Percentiles rank a stretch among this genome's conserved stretches.
Conservation (phyloP, 164 flowering plant genomes). For the Taxillus chinensis region DNA sequence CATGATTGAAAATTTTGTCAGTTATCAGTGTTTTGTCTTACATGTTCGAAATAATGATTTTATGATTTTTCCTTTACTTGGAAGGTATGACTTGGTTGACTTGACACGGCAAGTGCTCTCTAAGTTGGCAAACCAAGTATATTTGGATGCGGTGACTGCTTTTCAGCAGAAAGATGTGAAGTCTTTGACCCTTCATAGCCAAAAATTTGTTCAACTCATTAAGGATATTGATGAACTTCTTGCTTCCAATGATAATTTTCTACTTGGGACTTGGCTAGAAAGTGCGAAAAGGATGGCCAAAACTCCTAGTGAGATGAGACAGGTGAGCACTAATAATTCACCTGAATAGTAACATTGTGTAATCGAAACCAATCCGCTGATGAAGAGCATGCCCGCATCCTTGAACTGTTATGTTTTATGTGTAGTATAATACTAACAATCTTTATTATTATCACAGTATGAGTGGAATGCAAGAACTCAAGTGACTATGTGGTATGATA, state of each 20-base stretch:
- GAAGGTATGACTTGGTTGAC: slow-evolving; percentile 96
- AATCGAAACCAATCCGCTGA: no score
- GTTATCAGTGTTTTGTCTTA: no score
- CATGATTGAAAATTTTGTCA: no score
- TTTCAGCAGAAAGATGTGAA: slow-evolving; percentile 39
- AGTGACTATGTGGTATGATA: slow-evolving; percentile 93
- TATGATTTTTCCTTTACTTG: slow-evolving; percentile 1
- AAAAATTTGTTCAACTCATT: slow-evolving; percentile 61
- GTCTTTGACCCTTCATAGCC: slow-evolving; percentile 31
- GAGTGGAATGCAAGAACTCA: slow-evolving; percentile 95
- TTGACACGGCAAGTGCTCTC: slow-evolving; percentile 82
- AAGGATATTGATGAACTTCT: slow-evolving; percentile 76
- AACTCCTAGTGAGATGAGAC: slow-evolving; percentile 44
- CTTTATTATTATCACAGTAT: slow-evolving; percentile 28
- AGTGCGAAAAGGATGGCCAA: slow-evolving; percentile 71
- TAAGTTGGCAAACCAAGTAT: slow-evolving; percentile 81
- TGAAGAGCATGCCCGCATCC: no score
- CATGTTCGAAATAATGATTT: no score
- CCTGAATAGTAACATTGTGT: no score
- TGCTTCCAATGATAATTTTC: slow-evolving; percentile 78
- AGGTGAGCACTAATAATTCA: slow-evolving; percentile 33
- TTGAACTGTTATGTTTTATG: no score
- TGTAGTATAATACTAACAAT: no score
- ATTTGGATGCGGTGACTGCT: slow-evolving; percentile 59
- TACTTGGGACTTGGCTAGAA: slow-evolving; percentile 89